Conservation (phyloP, 1,139 yeast genomes). For the Entelexis sorbosivorans region DNA sequence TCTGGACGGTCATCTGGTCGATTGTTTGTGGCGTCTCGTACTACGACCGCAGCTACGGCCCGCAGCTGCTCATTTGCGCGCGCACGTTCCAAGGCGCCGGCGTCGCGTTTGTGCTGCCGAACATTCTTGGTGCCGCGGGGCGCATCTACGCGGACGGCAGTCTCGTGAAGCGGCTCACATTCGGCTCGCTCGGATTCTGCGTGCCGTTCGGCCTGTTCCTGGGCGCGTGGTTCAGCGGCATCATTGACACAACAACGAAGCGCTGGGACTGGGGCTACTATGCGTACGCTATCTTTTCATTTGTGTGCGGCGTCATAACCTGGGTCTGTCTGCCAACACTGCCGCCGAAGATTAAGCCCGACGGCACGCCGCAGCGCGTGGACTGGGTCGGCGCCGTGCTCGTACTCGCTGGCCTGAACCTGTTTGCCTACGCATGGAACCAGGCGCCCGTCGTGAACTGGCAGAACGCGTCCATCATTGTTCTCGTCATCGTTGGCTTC, state of each 20-base stretch:
- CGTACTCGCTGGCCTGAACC: slow-evolving; percentile 42
- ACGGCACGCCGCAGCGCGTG: slow-evolving; percentile 24
- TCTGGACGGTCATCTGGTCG: slow-evolving; percentile 42
- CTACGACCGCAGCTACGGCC: slow-evolving; percentile 28
- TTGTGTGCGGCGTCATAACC: slow-evolving; percentile 44
- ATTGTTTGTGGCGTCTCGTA: slow-evolving; percentile 44
- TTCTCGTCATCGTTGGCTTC: slow-evolving; percentile 35
- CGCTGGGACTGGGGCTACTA: slow-evolving; percentile 42
- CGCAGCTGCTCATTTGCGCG: slow-evolving; percentile 40
- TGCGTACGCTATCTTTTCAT: slow-evolving; percentile 39
- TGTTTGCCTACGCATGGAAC: slow-evolving; percentile 51
- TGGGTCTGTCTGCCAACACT: slow-evolving; percentile 55
- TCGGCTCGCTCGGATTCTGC: slow-evolving; percentile 46
- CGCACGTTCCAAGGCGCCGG: slow-evolving; percentile 55
- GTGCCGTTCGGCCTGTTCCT: slow-evolving; percentile 49
- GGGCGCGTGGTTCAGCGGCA: slow-evolving; percentile 41
- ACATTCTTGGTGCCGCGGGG: slow-evolving; percentile 46
- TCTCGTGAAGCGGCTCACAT: slow-evolving; percentile 34
- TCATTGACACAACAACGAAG: slow-evolving; percentile 33
- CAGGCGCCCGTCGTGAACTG: slow-evolving; percentile 52
- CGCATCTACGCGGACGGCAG: slow-evolving; percentile 40
- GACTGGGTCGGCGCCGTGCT: slow-evolving; percentile 41
- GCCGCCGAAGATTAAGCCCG: neutral
- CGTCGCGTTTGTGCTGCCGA: slow-evolving; percentile 47
- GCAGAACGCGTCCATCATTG: slow-evolving; percentile 39